These are phyloP conservation scores for Lichina pygmaea DNA, from an alignment of 495 filamentous ascomycete species.

Conservation along the genomic window DNA sequence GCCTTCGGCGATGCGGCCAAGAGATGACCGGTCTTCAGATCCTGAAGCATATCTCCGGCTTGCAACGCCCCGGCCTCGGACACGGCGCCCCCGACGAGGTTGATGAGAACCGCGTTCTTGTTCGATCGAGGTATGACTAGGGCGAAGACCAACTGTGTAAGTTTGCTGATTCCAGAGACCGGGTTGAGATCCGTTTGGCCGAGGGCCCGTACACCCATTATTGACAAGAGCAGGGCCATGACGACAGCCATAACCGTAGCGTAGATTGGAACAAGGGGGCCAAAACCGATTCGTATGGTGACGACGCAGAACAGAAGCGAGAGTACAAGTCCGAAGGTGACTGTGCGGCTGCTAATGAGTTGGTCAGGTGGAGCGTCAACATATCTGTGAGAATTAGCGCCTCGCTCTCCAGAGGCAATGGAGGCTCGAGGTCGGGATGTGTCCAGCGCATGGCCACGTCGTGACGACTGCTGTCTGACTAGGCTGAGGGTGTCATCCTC, in stretches of 20 bases:
- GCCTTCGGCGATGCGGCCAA: slow-evolving; percentile 78
- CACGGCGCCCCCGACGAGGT: slow-evolving; percentile 83
- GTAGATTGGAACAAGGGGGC: slow-evolving; percentile 31
- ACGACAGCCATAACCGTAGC: slow-evolving; percentile 61
- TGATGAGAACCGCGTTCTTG: slow-evolving; percentile 65
- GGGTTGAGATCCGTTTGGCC: slow-evolving; percentile 95
- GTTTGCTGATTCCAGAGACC: slow-evolving; percentile 85
- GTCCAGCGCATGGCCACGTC: not conserved
- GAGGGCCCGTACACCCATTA: slow-evolving; percentile 87
- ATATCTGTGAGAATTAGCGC: too few species aligned
- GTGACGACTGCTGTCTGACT: too few species aligned
- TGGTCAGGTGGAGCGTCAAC: slow-evolving; percentile 62
- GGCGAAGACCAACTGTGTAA: slow-evolving; percentile 85
- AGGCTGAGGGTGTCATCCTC: not conserved
- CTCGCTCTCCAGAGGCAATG: not conserved
- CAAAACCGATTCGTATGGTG: slow-evolving; percentile 59
- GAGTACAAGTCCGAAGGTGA: slow-evolving; percentile 43
- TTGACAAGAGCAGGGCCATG: slow-evolving; percentile 64
- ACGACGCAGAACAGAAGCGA: slow-evolving; percentile 57
- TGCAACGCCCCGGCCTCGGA: slow-evolving; percentile 71
- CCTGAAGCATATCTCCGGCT: slow-evolving; percentile 94
- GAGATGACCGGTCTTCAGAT: slow-evolving; percentile 88
- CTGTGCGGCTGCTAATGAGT: slow-evolving; percentile 44
- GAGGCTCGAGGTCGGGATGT: not conserved
- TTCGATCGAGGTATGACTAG: slow-evolving; percentile 55